Base-by-base conservation (phyloP, 345 rosid genomes). In the Gossypium arboreum region DNA sequence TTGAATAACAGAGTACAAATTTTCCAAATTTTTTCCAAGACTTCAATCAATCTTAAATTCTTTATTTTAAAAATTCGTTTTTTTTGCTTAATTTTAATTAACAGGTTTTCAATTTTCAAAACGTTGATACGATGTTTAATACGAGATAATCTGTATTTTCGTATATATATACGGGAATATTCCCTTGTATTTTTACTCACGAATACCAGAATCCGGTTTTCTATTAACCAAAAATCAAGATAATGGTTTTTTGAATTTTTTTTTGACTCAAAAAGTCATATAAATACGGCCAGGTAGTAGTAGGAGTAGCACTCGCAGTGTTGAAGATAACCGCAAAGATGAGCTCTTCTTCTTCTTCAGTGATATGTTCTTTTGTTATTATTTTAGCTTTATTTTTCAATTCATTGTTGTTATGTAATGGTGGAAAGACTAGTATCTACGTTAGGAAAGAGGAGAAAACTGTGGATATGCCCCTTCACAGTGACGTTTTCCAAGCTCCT, bases 401-500 rank as follows among this genome's bases (percentile, higher is more conserved):
- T 55, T 18, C 59, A 55, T 10, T 18, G 4, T 2, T 55, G 9
- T 7, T 17, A 15, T 55, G 59, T 18, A 9, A n/a, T 55, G 59
- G 24, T 7, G 59, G 59, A 18, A 55, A 55, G 25, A 18, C 59
- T 11, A 18, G 59, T 7, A 18, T 8, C 24, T 55, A 55, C 4
- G 59, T 55, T 22, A 55, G 59, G 24, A 55, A 55, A 55, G 59
- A 2, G 24, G 59, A 55, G 25, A 55, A 55, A 18, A 55, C 22
- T n/a, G 59, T n/a, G 12, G 59, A 55, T 3, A 55, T 55, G 59
- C 51, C 91, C 50, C 86, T 87, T 27, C 84, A 85, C 29, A 83
- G 86, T 55, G 89, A 87, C 69, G 89, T 85, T 27, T 89, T 89
- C 43, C 43, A n/a, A 16, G 83, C 80, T 50, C 90, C 94, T 66